Evolutionary conservation across 1,284 basidiomycete species (phyloP).

Genomic region (Boletus sp.): DNA sequence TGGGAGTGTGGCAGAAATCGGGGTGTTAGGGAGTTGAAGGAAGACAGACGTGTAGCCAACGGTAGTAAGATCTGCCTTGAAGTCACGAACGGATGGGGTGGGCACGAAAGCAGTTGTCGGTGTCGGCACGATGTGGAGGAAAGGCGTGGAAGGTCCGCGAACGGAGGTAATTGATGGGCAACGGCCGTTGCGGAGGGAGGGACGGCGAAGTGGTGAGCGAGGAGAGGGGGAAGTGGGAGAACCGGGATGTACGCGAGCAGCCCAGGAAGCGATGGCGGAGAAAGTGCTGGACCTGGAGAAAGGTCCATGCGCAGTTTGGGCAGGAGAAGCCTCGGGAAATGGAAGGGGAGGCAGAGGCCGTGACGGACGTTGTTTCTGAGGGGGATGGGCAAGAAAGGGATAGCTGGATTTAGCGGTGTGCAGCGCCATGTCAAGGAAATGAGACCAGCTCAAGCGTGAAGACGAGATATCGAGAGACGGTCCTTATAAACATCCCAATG

Average conservation of each 20-base stretch:
- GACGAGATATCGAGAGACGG: not conserved
- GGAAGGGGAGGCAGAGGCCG: slow-evolving; percentile 28
- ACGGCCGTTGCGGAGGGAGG: slow-evolving; percentile 40
- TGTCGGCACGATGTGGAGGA: slow-evolving; percentile 47
- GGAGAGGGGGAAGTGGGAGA: slow-evolving; percentile 60
- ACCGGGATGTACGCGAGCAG: slow-evolving; percentile 64
- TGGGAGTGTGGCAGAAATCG: slow-evolving; percentile 42
- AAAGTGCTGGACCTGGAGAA: slow-evolving; percentile 44
- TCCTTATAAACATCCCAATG: slow-evolving; percentile 25
- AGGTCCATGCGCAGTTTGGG: not conserved
- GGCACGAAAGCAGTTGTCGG: slow-evolving; percentile 41
- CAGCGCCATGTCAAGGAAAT: slow-evolving; percentile 3
- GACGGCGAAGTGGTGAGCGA: slow-evolving; percentile 47
- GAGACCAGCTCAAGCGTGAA: slow-evolving; percentile 4
- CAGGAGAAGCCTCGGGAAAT: slow-evolving; percentile 12
- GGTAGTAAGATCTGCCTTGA: slow-evolving; percentile 54
- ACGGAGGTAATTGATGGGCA: slow-evolving; percentile 41
- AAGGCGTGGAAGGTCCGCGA: slow-evolving; percentile 46
- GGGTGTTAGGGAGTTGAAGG: slow-evolving; percentile 58
- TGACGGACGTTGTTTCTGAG: slow-evolving; percentile 38
- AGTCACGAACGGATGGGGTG: slow-evolving; percentile 46
- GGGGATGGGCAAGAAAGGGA: slow-evolving; percentile 48
- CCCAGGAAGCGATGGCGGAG: slow-evolving; percentile 56
- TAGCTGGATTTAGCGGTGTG: slow-evolving; percentile 32
- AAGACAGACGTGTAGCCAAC: slow-evolving; percentile 70